Base-by-base conservation (phyloP, 257 asterid species). In the Ajuga chamaepitys region DNA sequence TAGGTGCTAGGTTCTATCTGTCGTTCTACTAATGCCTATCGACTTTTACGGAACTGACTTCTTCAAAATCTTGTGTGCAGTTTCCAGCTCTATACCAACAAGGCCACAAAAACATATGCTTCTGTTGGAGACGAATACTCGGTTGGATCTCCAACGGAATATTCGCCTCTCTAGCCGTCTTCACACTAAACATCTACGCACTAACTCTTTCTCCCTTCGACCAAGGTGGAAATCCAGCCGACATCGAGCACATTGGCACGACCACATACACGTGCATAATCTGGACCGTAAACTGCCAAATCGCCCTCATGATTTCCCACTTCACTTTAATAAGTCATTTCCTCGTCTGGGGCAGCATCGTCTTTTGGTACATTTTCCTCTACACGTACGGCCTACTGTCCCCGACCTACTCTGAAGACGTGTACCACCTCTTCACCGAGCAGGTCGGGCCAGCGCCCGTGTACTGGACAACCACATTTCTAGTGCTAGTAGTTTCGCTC, bases 241-340 rank as follows among this genome's bases (percentile, higher is more conserved):
- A 84, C 64, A 74, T 75, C 22, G 79, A 78, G 1, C 84, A 80
- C 54, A 4, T 80, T 0, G 95, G 95, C 1, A 75, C 91, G 1
- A 67, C 59, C 58, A 84, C 81, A 16, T 86, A 78, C 73, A 86
- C 95, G 1, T 80, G 85, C 76, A 58, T 84, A 20, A 82, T 84
- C 67, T 83, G 95, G 95, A 74, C 88, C 0, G 85, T 84, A 0
- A 86, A 86, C 46, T 82, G 88, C 74, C 95, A 86, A 57, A 82
- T 86, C 1, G 85, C 90, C 1, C 84, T 86, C 18, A 82, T 79
- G 58, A 77, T 74, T 64, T 66, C 77, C 2, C 83, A 86, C 57
- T 83, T 84, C 82, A 86, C 91, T 0, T 80, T 77, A 81, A 66
- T 82, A 53, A 75, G 75, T 61, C 95, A 83, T 69, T 35, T 71